These are phyloP conservation scores for Coemansia sp. DNA, from an alignment of 192 early-diverging fungal genomes.

Conservation along the genomic window DNA sequence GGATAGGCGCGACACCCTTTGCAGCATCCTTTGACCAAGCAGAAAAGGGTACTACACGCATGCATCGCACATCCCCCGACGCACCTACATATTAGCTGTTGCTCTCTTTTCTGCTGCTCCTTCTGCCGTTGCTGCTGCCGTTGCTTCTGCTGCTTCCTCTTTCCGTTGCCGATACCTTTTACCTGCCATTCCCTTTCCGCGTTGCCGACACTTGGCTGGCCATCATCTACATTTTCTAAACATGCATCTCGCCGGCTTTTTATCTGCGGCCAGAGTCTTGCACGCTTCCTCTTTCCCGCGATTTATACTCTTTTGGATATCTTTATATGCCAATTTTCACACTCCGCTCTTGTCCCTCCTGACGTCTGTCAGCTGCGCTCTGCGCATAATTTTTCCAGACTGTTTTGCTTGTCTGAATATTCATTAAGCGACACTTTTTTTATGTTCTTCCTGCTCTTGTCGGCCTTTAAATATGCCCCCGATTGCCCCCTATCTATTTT, in stretches of 20 bases:
- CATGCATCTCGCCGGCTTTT: not conserved
- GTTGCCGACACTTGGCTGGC: conserved; percentile 3
- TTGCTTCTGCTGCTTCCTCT: not conserved
- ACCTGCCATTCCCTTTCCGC: not conserved
- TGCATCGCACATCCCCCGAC: not conserved
- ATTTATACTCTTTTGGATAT: conserved; percentile 17
- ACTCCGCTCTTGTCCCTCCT: conserved; percentile 7
- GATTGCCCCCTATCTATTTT: conserved; percentile 10
- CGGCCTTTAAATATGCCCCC: conserved; percentile 5
- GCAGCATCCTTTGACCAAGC: not conserved
- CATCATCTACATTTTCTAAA: not conserved
- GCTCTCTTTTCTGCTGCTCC: not conserved
- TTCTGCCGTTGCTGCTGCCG: not conserved
- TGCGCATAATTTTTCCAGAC: conserved; percentile 13
- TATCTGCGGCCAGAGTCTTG: conserved; percentile 10
- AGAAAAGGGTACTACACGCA: not conserved
- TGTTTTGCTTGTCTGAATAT: not conserved
- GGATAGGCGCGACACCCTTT: not conserved
- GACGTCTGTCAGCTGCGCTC: conserved; percentile 5
- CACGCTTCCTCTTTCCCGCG: conserved; percentile 12
- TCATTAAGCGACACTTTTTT: not conserved
- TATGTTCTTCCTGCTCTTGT: not conserved
- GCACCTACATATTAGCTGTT: conserved; percentile 1
- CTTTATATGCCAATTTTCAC: conserved; percentile 5
- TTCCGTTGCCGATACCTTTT: not conserved